Evolutionary conservation across 371 early-diverging fungal genomes (phyloP), one percentile per base, ranked within the genome.

Genomic region (Chytridium lagenaria): DNA sequence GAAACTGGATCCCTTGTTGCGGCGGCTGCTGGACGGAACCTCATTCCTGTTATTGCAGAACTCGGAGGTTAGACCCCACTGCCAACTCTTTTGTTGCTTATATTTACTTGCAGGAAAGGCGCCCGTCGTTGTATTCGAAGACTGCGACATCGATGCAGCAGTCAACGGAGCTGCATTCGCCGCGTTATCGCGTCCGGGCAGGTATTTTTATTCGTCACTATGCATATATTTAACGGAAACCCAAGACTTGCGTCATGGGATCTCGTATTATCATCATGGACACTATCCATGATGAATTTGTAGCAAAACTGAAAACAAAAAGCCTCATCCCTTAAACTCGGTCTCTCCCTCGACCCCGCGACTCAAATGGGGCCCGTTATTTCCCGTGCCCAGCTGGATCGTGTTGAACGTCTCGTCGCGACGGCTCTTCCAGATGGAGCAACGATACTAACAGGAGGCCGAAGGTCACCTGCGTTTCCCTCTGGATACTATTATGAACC

Each of bases 231-330:
- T 26, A 10, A 63, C 19, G 31, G 19, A 30, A 57, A n/a, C 34
- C 23, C 28, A 76, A 95, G 80, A 90, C 89, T 78, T 96, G 96
- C 83, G 91, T 91, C 75, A 95, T 95, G 10, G 92, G 94, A 38
- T 88, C 93, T 0, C 89, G 94, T 37, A 82, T 95, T 19, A 70
- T 77, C 78, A 90, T 95, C 22, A 92, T 94, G 63, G 88, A 89
- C 59, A 83, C 87, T 0, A 85, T 95, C n/a, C 85, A 91, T 73
- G 89, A 90, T 40, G 75, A 83, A 37, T 94, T 94, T 63, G 38
- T 94, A 59, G 78, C 83, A 2, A 44, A 81, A 79, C 63, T 87
- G 94, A 69, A 89, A 87, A 77, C 83, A 77, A 0, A 63, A 63
- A 23, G 63, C 37, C 7, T 3, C 12, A 12, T 33, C 28, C 30